Percentiles rank a stretch among this genome's conserved stretches.
Conservation (phyloP, 192 early-diverging fungal genomes). For the Rhizophagus sp. region DNA sequence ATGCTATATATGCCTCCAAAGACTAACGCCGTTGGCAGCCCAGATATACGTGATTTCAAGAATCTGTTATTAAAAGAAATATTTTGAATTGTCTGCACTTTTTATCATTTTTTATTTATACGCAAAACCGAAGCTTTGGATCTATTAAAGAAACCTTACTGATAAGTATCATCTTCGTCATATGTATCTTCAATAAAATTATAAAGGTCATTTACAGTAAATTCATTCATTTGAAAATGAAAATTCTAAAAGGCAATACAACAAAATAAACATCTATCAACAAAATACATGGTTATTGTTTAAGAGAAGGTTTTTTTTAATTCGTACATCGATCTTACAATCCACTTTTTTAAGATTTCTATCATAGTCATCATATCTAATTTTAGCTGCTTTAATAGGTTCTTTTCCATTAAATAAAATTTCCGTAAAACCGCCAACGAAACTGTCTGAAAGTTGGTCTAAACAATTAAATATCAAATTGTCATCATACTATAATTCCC, state of each 20-base stretch:
- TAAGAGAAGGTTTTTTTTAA: not conserved
- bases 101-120: too few species aligned
- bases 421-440: not conserved
- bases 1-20: not conserved
- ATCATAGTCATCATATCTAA: not conserved
- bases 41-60: not conserved
- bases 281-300: not conserved
- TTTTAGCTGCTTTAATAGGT: not conserved
- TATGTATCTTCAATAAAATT: not conserved
- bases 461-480: not conserved
- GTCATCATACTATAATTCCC: too few species aligned
- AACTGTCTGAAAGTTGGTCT: not conserved
- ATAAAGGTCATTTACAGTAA: not conserved
- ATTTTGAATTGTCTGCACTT: not conserved
- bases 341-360: not conserved
- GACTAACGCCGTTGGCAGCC: slow-evolving; percentile 4
- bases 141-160: not conserved
- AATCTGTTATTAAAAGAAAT: not conserved
- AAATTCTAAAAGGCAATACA: not conserved
- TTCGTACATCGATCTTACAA: not conserved
- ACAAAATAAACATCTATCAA: not conserved
- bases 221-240: not conserved
- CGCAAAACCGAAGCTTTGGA: not conserved
- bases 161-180: not conserved
- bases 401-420: not conserved